A percentile compares a stretch with the other conserved stretches of the same genome.
Conservation (phyloP, 305 asterid species). For the Ilex paraguariensis region DNA sequence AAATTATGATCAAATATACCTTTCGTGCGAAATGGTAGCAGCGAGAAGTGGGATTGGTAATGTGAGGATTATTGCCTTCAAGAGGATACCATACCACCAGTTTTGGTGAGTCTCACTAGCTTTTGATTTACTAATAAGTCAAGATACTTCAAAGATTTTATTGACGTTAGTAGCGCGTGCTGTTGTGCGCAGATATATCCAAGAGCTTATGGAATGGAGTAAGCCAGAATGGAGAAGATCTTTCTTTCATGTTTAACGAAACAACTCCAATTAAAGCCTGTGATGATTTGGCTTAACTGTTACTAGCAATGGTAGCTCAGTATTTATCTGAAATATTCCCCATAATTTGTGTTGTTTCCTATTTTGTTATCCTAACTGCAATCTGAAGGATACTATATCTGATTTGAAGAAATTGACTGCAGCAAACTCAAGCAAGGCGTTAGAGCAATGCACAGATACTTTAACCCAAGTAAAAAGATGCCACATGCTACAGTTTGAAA, state of each 20-base stretch:
- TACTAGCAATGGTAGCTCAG: conserved; percentile 33
- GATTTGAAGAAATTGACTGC: conserved; percentile 20
- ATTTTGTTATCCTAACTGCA: background rate
- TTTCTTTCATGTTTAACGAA: conserved; percentile 38
- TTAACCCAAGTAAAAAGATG: conserved; percentile 72
- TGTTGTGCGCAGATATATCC: conserved; percentile 39
- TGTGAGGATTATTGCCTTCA: conserved; percentile 35
- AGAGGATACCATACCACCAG: conserved; percentile 22
- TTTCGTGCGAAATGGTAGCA: conserved; percentile 20
- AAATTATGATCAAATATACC: conserved; percentile 4
- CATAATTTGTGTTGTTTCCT: background rate
- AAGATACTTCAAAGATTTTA: background rate
- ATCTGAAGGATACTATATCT: background rate
- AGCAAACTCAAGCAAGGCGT: conserved; percentile 49
- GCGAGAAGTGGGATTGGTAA: conserved; percentile 57
- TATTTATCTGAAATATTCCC: background rate
- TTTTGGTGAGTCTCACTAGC: conserved; percentile 29
- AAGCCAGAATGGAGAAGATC: conserved; percentile 39
- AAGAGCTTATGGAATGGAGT: conserved; percentile 31
- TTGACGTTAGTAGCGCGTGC: conserved; percentile 10
- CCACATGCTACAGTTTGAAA: conserved; percentile 65
- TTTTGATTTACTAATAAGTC: background rate
- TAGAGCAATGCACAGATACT: conserved; percentile 33
- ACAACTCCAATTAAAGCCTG: conserved; percentile 81
- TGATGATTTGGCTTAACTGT: conserved; percentile 52